These are phyloP conservation scores for Yamadazyma nakazawae DNA, from an alignment of 805 yeast species.

Conservation along the genomic window DNA sequence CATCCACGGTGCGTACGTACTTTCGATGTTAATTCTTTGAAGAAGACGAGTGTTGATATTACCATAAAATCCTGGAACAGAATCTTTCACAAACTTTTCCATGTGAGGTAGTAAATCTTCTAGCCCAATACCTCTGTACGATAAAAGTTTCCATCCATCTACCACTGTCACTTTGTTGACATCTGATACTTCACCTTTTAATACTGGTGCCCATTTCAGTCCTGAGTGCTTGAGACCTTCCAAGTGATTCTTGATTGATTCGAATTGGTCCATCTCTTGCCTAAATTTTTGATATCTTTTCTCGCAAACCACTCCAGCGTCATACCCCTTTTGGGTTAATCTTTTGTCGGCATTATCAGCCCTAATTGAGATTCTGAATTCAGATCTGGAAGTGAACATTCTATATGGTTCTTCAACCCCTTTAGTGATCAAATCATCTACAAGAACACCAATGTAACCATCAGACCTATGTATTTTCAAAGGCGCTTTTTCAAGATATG, in stretches of 20 bases:
- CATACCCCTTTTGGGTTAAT: conserved; percentile 65
- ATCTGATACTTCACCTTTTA: conserved; percentile 49
- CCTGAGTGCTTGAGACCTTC: conserved; percentile 48
- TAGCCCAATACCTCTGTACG: conserved; percentile 45
- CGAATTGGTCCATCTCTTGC: conserved; percentile 44
- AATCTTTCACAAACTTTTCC: conserved; percentile 17
- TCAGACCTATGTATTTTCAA: conserved; percentile 68
- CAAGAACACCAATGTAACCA: conserved; percentile 87
- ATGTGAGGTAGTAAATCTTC: conserved; percentile 29
- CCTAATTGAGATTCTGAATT: conserved; percentile 83
- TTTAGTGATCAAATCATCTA: conserved; percentile 90
- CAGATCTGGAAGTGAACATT: conserved; percentile 96
- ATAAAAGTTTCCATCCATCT: conserved; percentile 67
- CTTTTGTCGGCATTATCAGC: conserved; percentile 93
- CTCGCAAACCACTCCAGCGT: conserved; percentile 63
- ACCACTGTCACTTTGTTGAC: conserved; percentile 37
- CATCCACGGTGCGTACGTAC: conserved; percentile 78
- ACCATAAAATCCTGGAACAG: conserved; percentile 24
- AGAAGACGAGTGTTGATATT: conserved; percentile 39
- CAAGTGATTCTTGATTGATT: conserved; percentile 45
- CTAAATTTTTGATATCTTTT: conserved; percentile 51
- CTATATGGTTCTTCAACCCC: conserved; percentile 97
- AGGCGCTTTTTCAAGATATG: conserved; percentile 36
- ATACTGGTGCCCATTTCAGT: conserved; percentile 55
- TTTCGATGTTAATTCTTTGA: conserved; percentile 70